phyloP scores from a whole-genome alignment of 2,329 filamentous ascomycete species.

The Aschersonia sp. region DNA sequence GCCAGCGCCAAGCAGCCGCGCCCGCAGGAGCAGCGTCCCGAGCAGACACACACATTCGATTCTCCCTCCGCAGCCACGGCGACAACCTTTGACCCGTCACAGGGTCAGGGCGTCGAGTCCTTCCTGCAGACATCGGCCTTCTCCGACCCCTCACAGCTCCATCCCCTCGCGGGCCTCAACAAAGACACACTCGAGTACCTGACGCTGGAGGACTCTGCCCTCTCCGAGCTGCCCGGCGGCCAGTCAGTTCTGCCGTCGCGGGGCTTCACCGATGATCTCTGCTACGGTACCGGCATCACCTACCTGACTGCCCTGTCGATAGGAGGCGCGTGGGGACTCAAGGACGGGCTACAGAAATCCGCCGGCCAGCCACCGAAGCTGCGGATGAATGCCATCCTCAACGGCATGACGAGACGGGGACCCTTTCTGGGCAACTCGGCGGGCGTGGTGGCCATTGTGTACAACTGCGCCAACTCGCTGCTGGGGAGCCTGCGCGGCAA shows the following conservation, averaged over 20 bases:
- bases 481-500: slow-evolving; percentile 68
- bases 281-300: slow-evolving; percentile 90
- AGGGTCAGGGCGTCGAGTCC: slow-evolving; percentile 67
- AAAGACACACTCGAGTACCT: slow-evolving; percentile 91
- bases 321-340: slow-evolving; percentile 83
- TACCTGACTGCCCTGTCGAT: slow-evolving; percentile 77
- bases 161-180: slow-evolving; percentile 87
- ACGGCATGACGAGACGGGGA: slow-evolving; percentile 82
- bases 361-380: slow-evolving; percentile 71
- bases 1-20: slow-evolving; percentile 41
- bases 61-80: slow-evolving; percentile 33
- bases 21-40: slow-evolving; percentile 21
- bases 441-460: slow-evolving; percentile 87
- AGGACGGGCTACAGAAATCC: slow-evolving; percentile 75
- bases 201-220: slow-evolving; percentile 77
- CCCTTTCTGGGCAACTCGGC: slow-evolving; percentile 95
- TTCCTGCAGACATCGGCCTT: slow-evolving; percentile 68
- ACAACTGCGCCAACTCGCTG: slow-evolving; percentile 82
- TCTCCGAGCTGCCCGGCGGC: slow-evolving; percentile 73
- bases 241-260: slow-evolving; percentile 84
- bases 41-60: slow-evolving; percentile 13
- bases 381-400: slow-evolving; percentile 84
- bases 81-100: slow-evolving; percentile 53
- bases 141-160: slow-evolving; percentile 75
- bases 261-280: slow-evolving; percentile 95